Percentiles rank a stretch among this genome's conserved stretches.
These are phyloP conservation scores for Lumnitzera racemosa DNA, from an alignment of 345 rosid genomes.

Conservation along the genomic window DNA sequence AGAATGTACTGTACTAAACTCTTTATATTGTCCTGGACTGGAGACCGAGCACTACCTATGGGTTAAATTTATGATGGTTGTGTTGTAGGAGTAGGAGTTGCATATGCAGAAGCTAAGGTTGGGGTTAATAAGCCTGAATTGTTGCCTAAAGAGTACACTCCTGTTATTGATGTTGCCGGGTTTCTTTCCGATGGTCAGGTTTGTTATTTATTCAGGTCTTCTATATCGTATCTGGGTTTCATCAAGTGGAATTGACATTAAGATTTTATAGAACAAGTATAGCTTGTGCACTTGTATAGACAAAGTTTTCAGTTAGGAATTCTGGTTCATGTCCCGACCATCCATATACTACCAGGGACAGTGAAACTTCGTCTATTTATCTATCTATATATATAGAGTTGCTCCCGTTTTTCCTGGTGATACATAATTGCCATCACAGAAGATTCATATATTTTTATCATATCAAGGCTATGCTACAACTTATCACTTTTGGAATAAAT, in stretches of 20 bases:
- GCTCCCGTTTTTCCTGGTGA: no score
- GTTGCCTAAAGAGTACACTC: conserved; percentile 73
- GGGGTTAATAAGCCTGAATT: conserved; percentile 94
- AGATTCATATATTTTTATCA: no score
- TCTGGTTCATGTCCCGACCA: no score
- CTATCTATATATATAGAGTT: no score
- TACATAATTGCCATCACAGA: no score
- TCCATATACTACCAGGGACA: no score
- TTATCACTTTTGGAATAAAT: no score
- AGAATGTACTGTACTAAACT: no score
- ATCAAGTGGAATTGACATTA: neutral
- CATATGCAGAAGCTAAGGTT: conserved; percentile 59
- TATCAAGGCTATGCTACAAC: no score
- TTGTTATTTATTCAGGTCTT: neutral
- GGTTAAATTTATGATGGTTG: neutral
- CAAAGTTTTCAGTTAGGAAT: no score
- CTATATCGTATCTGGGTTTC: neutral
- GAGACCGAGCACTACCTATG: neutral
- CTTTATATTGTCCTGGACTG: no score
- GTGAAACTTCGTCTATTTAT: no score
- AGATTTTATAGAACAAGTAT: neutral
- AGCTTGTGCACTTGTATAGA: neutral
- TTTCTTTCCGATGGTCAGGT: conserved; percentile 97
- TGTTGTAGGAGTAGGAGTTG: conserved; percentile 32
- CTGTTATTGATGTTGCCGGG: conserved; percentile 84